A percentile compares a stretch with the other conserved stretches of the same genome.
Conservation (phyloP, 2,329 filamentous ascomycete species). For the Elsinoe arachidis region DNA sequence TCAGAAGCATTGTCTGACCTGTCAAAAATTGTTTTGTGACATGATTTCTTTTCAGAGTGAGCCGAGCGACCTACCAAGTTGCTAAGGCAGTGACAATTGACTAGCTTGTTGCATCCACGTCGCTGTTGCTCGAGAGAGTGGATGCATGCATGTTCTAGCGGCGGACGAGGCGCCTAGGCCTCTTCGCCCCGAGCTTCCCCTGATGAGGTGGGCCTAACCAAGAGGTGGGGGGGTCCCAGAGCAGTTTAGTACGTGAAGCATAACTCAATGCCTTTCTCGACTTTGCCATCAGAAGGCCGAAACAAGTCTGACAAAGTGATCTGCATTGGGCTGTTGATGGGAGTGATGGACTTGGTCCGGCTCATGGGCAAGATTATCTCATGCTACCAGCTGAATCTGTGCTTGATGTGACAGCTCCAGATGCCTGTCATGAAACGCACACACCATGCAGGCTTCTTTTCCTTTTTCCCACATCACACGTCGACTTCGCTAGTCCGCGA, state of each 20-base stretch:
- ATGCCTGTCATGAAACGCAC: neutral
- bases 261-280: no score
- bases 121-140: neutral
- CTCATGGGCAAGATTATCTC: neutral
- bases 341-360: no score
- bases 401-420: neutral
- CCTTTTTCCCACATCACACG: slow-evolving; percentile 4
- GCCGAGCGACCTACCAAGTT: neutral
- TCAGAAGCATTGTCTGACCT: neutral
- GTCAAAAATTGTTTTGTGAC: neutral
- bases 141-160: neutral
- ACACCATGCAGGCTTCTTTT: neutral
- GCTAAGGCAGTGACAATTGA: neutral
- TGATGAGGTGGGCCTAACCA: neutral
- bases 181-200: neutral
- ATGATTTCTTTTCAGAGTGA: neutral
- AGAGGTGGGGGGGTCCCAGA: no score
- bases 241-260: no score
- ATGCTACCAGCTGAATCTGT: neutral
- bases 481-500: neutral
- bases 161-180: neutral
- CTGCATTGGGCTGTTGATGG: no score
- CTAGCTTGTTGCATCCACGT: neutral
- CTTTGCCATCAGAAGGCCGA: no score
- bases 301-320: no score